A percentile compares a stretch with the other conserved stretches of the same genome.
Evolutionary conservation across 2,329 filamentous ascomycete species (phyloP).

Genomic region (Paraphoma chrysanthemicola): DNA sequence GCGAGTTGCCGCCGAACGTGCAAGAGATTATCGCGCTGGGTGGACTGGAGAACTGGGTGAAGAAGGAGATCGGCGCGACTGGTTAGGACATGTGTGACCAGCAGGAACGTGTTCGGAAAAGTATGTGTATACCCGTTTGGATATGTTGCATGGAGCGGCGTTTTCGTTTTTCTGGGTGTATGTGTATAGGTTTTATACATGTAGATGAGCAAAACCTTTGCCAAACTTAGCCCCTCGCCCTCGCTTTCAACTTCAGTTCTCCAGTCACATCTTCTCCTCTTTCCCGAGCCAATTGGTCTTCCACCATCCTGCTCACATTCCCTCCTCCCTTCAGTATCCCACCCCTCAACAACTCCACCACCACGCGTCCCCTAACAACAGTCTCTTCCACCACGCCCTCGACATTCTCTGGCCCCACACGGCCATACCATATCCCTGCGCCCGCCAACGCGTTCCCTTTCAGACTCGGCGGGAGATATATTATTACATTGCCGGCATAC

Average conservation of each 20-base stretch:
- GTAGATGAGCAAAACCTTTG: no score
- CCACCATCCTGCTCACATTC: constrained; percentile 38
- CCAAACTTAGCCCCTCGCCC: constrained; percentile 12
- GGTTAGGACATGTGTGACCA: constrained; percentile 1
- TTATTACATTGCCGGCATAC: constrained; percentile 83
- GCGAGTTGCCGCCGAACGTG: constrained; percentile 82
- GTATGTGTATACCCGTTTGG: background rate
- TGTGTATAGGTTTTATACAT: no score
- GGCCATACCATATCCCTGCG: constrained; percentile 81
- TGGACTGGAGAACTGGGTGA: constrained; percentile 84
- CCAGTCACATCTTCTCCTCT: constrained; percentile 35
- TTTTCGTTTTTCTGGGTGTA: no score
- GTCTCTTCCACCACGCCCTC: constrained; percentile 79
- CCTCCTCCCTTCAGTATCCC: constrained; percentile 57
- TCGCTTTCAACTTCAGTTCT: constrained; percentile 24
- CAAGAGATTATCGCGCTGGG: constrained; percentile 69
- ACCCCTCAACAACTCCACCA: constrained; percentile 75
- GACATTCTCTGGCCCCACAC: constrained; percentile 77
- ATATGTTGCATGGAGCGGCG: no score
- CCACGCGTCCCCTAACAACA: constrained; percentile 69
- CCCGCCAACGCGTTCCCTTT: constrained; percentile 67
- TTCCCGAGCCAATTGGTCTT: constrained; percentile 34
- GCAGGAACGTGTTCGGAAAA: background rate
- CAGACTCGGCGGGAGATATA: constrained; percentile 72
- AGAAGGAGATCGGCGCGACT: constrained; percentile 65